phyloP scores from a whole-genome alignment of 305 asterid genomes.

The Lippia alba region DNA sequence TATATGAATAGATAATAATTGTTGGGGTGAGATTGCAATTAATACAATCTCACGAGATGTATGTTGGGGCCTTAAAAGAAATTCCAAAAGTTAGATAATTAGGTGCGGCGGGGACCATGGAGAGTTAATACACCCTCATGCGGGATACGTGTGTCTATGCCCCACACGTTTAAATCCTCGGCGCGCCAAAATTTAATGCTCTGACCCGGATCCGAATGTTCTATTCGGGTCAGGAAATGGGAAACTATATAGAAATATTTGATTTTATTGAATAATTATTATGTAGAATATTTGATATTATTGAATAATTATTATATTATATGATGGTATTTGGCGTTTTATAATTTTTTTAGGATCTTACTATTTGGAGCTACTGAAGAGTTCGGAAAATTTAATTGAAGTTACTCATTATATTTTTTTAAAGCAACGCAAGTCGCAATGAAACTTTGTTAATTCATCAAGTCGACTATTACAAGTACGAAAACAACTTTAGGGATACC shows the following conservation, averaged over 20 bases:
- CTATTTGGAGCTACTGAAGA: too few relatives aligned
- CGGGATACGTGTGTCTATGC: slow-evolving; percentile 17
- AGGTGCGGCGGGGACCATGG: slow-evolving; percentile 37
- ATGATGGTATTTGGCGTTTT: background rate
- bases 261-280: too few relatives aligned
- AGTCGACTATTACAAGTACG: too few relatives aligned
- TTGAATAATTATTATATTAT: too few relatives aligned
- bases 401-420: too few relatives aligned
- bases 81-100: slow-evolving; percentile 34
- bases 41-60: slow-evolving; percentile 42
- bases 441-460: too few relatives aligned
- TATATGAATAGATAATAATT: slow-evolving; percentile 34
- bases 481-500: too few relatives aligned
- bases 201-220: background rate
- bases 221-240: background rate
- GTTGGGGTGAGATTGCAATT: slow-evolving; percentile 27
- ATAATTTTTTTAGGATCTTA: background rate
- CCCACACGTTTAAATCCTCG: slow-evolving; percentile 41
- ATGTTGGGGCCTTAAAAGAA: slow-evolving; percentile 35
- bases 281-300: too few relatives aligned
- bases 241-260: too few relatives aligned
- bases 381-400: too few relatives aligned
- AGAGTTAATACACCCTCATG: slow-evolving; percentile 28
- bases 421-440: too few relatives aligned
- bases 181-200: slow-evolving; percentile 39